These are phyloP conservation scores for Stenocarpella maydis DNA, from an alignment of 2,329 filamentous ascomycete genomes.

Conservation along the genomic window DNA sequence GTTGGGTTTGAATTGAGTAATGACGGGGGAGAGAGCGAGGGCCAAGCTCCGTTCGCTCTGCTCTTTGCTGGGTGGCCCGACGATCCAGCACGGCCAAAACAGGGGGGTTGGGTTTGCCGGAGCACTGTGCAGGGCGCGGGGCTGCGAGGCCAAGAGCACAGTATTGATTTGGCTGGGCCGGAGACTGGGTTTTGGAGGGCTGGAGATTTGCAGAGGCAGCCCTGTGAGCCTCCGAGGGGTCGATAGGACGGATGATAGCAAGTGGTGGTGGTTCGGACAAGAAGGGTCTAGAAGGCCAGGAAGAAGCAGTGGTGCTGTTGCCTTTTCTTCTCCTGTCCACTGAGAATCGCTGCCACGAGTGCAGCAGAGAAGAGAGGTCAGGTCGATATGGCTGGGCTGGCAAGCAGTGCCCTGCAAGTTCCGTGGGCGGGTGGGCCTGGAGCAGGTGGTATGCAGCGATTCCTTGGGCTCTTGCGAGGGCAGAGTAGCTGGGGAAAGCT, in stretches of 20 bases:
- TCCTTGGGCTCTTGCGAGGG: neutral
- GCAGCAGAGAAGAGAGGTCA: neutral
- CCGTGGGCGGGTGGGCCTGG: slow-evolving; percentile 18
- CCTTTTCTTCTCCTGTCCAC: neutral
- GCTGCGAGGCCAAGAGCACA: neutral
- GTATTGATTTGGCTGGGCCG: neutral
- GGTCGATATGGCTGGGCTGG: neutral
- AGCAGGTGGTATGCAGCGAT: slow-evolving; percentile 4
- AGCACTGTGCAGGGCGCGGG: slow-evolving; percentile 2
- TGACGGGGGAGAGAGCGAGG: slow-evolving; percentile 14
- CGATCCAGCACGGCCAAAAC: slow-evolving; percentile 25
- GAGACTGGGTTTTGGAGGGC: slow-evolving; percentile 18
- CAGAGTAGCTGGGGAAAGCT: slow-evolving; percentile 5
- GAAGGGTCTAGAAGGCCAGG: neutral
- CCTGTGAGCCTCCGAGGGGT: slow-evolving; percentile 22
- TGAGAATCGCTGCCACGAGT: slow-evolving; percentile 13
- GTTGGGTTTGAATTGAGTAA: slow-evolving; percentile 25
- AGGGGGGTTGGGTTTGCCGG: slow-evolving; percentile 22
- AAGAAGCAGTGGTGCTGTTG: neutral
- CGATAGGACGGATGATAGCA: neutral
- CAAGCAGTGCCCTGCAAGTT: slow-evolving; percentile 23
- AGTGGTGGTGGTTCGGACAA: neutral
- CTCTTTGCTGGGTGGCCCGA: neutral
- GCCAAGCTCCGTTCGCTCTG: slow-evolving; percentile 13
- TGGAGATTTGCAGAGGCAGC: slow-evolving; percentile 26